Conservation (phyloP, 2,329 filamentous ascomycete species). For the Dothistroma pini region DNA sequence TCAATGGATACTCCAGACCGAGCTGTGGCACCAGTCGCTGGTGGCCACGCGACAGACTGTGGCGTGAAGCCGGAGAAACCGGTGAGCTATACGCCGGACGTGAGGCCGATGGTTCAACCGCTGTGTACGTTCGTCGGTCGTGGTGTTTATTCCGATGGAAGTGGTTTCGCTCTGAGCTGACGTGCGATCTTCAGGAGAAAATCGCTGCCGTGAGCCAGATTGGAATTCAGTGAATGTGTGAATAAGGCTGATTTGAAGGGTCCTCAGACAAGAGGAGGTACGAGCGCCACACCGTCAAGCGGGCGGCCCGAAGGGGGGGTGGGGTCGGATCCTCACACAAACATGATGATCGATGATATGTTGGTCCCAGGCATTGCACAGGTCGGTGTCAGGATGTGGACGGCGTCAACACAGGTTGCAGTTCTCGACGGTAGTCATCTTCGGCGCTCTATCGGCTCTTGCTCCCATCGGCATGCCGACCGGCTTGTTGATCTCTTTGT, state of each 20-base stretch:
- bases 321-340: constrained; percentile 4
- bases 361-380: background rate
- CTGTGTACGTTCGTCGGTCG: background rate
- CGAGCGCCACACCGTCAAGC: background rate
- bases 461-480: background rate
- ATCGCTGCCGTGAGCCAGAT: background rate
- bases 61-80: constrained; percentile 2
- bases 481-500: background rate
- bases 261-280: background rate
- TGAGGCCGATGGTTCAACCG: background rate
- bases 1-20: constrained; percentile 1
- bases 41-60: constrained; percentile 9
- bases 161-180: background rate
- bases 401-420: background rate
- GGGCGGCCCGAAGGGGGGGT: background rate
- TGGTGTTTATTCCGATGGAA: background rate
- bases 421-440: background rate
- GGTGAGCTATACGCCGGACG: background rate
- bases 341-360: background rate
- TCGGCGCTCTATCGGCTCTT: background rate
- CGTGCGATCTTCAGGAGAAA: background rate
- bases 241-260: constrained; percentile 1
- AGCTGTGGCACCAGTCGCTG: constrained; percentile 11
- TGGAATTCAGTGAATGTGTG: background rate
- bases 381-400: background rate